Evolutionary conservation across 1,139 yeast species (phyloP).

Genomic region (Pichia sp.): DNA sequence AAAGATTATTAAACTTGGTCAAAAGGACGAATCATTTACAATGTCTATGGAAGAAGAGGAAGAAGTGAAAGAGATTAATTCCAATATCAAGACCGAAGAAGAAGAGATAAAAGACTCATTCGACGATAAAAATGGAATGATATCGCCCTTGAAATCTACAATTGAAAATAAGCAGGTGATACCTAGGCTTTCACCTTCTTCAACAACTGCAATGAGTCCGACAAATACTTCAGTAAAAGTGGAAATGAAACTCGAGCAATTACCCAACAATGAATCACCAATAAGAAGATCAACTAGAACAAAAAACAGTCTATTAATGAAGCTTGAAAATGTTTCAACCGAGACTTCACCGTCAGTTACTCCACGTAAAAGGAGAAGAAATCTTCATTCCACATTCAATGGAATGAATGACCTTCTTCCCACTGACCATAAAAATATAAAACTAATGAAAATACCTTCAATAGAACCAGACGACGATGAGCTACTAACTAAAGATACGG

Average conservation of each 20-base stretch:
- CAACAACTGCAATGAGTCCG: background rate
- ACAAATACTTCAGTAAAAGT: background rate
- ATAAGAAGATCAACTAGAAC: background rate
- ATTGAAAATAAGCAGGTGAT: background rate
- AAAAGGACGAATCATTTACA: slow-evolving; percentile 23
- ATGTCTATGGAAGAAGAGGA: slow-evolving; percentile 23
- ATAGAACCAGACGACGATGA: slow-evolving; percentile 30
- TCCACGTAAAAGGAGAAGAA: slow-evolving; percentile 2
- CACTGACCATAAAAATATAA: slow-evolving; percentile 12
- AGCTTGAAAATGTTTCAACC: background rate
- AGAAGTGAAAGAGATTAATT: slow-evolving; percentile 14
- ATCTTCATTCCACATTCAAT: slow-evolving; percentile 9
- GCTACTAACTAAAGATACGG: slow-evolving; percentile 29
- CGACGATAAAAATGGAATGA: background rate
- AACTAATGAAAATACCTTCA: slow-evolving; percentile 32
- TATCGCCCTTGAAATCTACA: slow-evolving; percentile 3
- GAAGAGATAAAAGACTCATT: background rate
- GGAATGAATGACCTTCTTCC: slow-evolving; percentile 24
- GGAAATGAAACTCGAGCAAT: background rate
- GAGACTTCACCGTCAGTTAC: background rate
- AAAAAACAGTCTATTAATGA: background rate
- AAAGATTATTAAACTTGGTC: slow-evolving; percentile 31
- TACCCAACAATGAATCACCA: background rate
- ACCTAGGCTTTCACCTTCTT: background rate
- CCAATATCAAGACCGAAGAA: background rate